Conservation (phyloP, 2,329 filamentous ascomycete species). For the Talaromyces rugulosus region DNA sequence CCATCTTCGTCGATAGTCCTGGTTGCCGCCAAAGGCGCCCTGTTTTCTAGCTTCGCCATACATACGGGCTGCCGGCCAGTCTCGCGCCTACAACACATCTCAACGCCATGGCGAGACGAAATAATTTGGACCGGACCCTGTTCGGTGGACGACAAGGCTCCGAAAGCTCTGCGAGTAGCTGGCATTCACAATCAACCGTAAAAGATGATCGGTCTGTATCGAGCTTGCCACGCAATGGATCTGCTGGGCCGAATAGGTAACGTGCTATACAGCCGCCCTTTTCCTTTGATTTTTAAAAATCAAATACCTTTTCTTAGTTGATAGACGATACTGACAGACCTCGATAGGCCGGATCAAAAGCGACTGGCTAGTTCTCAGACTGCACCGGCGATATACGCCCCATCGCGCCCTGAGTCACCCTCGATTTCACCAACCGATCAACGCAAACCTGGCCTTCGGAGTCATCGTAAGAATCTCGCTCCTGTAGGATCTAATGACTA, state of each 20-base stretch:
- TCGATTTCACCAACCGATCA: conserved; percentile 36
- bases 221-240: conserved; percentile 5
- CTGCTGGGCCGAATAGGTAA: neutral
- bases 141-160: conserved; percentile 36
- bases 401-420: conserved; percentile 32
- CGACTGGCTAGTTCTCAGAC: conserved; percentile 1
- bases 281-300: neutral
- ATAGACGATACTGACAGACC: neutral
- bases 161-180: conserved; percentile 37
- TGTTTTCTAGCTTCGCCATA: neutral
- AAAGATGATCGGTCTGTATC: conserved; percentile 23
- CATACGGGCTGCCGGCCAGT: conserved; percentile 1
- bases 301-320: too few species aligned
- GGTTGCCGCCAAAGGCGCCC: neutral
- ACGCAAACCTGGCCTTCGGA: conserved; percentile 29
- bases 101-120: conserved; percentile 29
- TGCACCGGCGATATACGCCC: conserved; percentile 24
- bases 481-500: conserved; percentile 26
- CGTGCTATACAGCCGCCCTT: neutral
- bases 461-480: conserved; percentile 32
- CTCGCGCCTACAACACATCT: neutral
- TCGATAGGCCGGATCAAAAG: neutral
- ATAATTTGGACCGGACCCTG: conserved; percentile 24
- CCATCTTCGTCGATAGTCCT: neutral
- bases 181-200: conserved; percentile 37